phyloP scores from a whole-genome alignment of 1,284 basidiomycete genomes.

The Papiliotrema fonsecae region DNA sequence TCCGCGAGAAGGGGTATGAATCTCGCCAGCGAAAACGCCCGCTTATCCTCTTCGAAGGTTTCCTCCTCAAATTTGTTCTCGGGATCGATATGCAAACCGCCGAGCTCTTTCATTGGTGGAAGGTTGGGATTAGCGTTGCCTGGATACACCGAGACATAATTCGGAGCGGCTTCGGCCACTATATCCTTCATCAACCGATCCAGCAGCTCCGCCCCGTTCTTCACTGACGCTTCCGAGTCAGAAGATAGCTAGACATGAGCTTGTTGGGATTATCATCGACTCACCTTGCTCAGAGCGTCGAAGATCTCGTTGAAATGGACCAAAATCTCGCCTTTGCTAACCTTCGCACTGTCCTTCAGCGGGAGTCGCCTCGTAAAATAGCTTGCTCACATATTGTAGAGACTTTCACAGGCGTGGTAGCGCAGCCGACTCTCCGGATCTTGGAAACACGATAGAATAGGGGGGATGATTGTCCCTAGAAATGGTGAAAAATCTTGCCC shows the following conservation, averaged over 20 bases:
- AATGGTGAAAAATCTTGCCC: conserved; percentile 89
- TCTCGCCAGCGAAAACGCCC: conserved; percentile 84
- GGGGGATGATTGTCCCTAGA: conserved; percentile 86
- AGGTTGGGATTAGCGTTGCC: conserved; percentile 30
- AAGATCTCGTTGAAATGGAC: conserved; percentile 99
- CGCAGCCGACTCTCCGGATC: conserved; percentile 93
- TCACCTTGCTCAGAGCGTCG: conserved; percentile 90
- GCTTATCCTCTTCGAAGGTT: conserved; percentile 44
- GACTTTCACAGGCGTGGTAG: conserved; percentile 77
- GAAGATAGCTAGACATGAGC: conserved; percentile 73
- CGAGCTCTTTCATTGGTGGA: conserved; percentile 6
- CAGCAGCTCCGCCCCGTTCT: conserved; percentile 97
- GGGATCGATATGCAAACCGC: background rate
- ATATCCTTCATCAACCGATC: conserved; percentile 97
- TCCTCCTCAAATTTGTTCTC: conserved; percentile 16
- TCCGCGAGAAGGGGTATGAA: conserved; percentile 94
- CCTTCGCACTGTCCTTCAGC: conserved; percentile 60
- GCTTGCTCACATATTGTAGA: conserved; percentile 79
- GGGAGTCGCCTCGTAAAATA: background rate
- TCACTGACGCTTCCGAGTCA: conserved; percentile 92
- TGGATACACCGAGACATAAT: conserved; percentile 85
- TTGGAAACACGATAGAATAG: conserved; percentile 87
- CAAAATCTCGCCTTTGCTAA: conserved; percentile 93
- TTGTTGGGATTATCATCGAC: conserved; percentile 26
- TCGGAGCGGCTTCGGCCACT: conserved; percentile 91